Percentiles rank a stretch among this genome's conserved stretches.
Evolutionary conservation across 352 stramenopile genomes (phyloP).

Genomic region (Thraustochytrium sp.): DNA sequence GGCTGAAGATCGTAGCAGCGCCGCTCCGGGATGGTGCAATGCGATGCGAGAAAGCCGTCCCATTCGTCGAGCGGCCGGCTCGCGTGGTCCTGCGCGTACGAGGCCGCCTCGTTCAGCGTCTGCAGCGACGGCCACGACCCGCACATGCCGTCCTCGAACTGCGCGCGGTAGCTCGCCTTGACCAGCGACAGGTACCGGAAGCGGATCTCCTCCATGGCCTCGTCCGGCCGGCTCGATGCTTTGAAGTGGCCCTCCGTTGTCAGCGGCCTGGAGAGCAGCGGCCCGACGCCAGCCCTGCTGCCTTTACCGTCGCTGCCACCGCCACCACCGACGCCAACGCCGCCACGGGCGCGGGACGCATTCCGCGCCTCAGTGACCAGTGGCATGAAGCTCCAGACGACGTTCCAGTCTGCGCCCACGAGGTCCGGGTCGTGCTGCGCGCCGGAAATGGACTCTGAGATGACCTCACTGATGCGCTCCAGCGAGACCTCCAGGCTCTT

Average conservation of each 20-base stretch:
- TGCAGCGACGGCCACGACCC: conserved; percentile 11
- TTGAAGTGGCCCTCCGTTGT: background rate
- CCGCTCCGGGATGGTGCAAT: background rate
- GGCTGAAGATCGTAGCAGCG: background rate
- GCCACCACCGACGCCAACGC: no score
- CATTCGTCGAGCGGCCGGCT: background rate
- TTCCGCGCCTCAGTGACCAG: background rate
- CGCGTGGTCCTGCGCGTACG: background rate
- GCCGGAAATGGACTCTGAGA: background rate
- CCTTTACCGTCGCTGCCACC: no score
- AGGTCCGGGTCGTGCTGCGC: background rate
- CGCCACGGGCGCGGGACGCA: background rate
- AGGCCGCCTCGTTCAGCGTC: conserved; percentile 11
- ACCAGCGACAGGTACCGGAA: conserved; percentile 5
- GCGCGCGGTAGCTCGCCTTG: conserved; percentile 2
- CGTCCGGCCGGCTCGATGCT: background rate
- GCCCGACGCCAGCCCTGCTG: no score
- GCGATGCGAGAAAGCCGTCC: background rate
- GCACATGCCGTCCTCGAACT: conserved; percentile 13
- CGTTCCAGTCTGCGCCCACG: conserved; percentile 15
- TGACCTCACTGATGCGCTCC: background rate
- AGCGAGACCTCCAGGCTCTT: background rate
- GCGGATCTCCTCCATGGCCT: conserved; percentile 19
- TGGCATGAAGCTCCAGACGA: conserved; percentile 25
- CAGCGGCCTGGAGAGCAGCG: background rate